Base-by-base conservation (phyloP, 2,329 filamentous ascomycete species). In the Aureobasidium sp. region DNA sequence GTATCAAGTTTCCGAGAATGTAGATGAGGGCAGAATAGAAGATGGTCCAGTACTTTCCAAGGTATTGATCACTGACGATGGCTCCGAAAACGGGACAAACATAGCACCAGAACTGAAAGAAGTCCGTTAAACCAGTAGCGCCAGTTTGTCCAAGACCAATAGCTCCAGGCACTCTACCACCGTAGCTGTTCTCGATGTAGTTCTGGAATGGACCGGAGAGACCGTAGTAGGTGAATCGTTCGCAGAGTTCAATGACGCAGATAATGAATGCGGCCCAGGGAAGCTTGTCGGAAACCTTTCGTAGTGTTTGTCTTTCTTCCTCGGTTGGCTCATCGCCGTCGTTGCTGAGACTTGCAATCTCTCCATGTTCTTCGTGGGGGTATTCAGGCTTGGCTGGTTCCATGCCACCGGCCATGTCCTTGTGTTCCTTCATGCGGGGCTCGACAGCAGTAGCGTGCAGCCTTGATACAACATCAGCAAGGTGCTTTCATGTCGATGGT, bases 31-130 rank as follows among this genome's bases (percentile, higher is more conserved):
- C 86, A 67, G 88, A 87, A 69, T 83, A 82, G 72, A 86, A 80
- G 67, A 90, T 89, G 27, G 87, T 89, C 67, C 82, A 81, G 76
- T 85, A 90, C 64, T 87, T 86, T 37, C 87, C 87, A 70, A 83
- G 81, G 70, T 86, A 87, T 66, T 85, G 82, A 75, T 91, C 88
- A 12, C 88, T 87, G 7, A 81, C 74, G 42, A 81, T 71, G 11
- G 81, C 81, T 29, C 72, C 73, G 0, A 78, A 37, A 3, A 79
- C 74, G 0, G 78, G 78, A 3, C 77, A 80, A 2, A 79, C 66
- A 64, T 80, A 81, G 67, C 75, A 78, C 74, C 77, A 80, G 65
- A 77, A 79, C 52, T 79, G 77, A 68, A 80, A 80, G 65, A 78
- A 76, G 25, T 75, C 75, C n/a, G 74, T 78, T 44, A 79, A 68